A percentile compares a stretch with the other conserved stretches of the same genome.
phyloP scores from a whole-genome alignment of 78 protist genomes.

The Bodo saltans region DNA sequence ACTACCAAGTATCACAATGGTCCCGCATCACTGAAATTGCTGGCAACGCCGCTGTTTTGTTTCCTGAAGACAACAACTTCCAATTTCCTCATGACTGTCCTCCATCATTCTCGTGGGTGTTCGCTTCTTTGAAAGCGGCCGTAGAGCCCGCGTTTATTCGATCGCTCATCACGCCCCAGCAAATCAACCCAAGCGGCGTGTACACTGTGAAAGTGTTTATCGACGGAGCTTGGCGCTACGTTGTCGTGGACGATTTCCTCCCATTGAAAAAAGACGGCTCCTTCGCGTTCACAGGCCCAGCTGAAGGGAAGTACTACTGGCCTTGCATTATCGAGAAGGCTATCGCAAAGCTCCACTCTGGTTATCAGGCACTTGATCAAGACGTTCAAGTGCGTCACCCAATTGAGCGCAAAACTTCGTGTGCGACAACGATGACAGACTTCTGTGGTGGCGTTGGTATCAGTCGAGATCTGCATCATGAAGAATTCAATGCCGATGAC shows the following conservation, averaged over 20 bases:
- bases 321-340: not conserved
- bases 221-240: slow-evolving; percentile 19
- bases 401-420: not conserved
- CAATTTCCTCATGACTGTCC: not conserved
- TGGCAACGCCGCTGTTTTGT: not conserved
- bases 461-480: not conserved
- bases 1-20: not conserved
- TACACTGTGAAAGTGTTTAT: slow-evolving; percentile 38
- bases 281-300: not conserved
- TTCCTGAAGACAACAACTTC: not conserved
- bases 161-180: not conserved
- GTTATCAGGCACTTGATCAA: slow-evolving; percentile 14
- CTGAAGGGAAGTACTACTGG: not conserved
- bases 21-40: not conserved
- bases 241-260: slow-evolving; percentile 23
- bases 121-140: not conserved
- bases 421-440: not conserved
- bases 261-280: not conserved
- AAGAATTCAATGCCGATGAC: slow-evolving; percentile 6
- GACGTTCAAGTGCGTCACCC: not conserved
- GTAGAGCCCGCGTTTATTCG: not conserved
- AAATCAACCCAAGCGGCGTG: not conserved
- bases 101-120: not conserved
- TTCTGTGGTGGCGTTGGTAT: slow-evolving; percentile 22
- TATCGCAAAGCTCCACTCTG: slow-evolving; percentile 8